Base-by-base conservation (phyloP, 495 filamentous ascomycete genomes). In the Daldinia vernicosa region DNA sequence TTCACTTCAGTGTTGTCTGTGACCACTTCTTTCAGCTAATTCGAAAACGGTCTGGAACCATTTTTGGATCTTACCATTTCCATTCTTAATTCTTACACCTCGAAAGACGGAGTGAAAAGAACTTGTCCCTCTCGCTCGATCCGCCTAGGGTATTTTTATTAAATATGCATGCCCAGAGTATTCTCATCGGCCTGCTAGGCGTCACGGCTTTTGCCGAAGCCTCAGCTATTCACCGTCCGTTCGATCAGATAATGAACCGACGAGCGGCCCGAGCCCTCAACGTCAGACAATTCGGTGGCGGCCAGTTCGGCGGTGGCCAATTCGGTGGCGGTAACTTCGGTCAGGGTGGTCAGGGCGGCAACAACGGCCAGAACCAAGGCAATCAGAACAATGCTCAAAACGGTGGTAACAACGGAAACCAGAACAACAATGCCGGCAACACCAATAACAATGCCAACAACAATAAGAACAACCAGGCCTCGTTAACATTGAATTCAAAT, bases 21-120 rank as follows among this genome's bases (percentile, higher is more conserved):
- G 79, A 74, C 70, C 80, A 78, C 74, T 79, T 76, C 72, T 82
- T 80, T 76, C 76, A 71, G 56, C 60, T 70, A 67, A 70, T 79
- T 82, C 70, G 70, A 77, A 76, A 77, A 70, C 73, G 82, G 83
- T 84, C 83, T 84, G 83, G 83, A 78, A 85, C 83, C 82, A 80
- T 77, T 78, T 77, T 71, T 75, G 70, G 67, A 74, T 69, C 70
- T 73, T 71, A 71, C 30, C 60, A 62, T 63, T 69, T 68, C 65
- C 60, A 73, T 75, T 74, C 60, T 68, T 19, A 30, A 73, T 75
- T 74, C 60, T 68, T 19, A 30, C 55, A 24, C 55, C 72, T 57
- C 63, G 28, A 30, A 66, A 60, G 33, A 69, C 50, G 59, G 58
- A 63, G 60, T 39, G 65, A 75, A 62, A 64, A 69, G 24, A 57